Conservation (phyloP, 257 asterid genomes). For the Forsythia viridissima region DNA sequence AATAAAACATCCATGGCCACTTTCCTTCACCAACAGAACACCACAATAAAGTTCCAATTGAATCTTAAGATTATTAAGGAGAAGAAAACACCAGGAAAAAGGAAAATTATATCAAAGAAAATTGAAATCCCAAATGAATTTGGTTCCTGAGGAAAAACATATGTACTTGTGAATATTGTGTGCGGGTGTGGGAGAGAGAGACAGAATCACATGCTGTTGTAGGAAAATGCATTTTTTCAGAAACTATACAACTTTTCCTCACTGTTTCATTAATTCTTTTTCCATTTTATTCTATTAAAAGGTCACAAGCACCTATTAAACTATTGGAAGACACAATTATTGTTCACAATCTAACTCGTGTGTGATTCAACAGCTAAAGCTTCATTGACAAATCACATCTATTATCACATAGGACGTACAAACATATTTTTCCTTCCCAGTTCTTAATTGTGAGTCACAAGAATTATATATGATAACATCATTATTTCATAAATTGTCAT, state of each 20-base stretch:
- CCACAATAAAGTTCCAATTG: slow-evolving; percentile 1
- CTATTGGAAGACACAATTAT: neutral
- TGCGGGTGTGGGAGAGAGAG: neutral
- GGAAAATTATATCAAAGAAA: neutral
- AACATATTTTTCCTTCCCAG: neutral
- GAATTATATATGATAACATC: neutral
- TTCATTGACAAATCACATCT: neutral
- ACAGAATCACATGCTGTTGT: neutral
- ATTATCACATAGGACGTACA: neutral
- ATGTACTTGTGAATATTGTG: neutral
- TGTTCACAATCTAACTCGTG: neutral
- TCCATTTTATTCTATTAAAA: neutral
- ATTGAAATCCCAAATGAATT: neutral
- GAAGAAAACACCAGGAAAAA: neutral
- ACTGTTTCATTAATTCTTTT: neutral
- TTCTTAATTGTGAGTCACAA: neutral
- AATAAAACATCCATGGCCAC: neutral
- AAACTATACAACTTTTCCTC: neutral
- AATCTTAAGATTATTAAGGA: neutral
- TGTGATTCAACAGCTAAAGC: slow-evolving; percentile 1
- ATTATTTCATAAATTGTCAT: neutral
- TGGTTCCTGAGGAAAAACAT: neutral
- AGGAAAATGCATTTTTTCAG: too few relatives aligned
- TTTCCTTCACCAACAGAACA: neutral
- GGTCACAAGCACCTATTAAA: neutral